Evolutionary conservation across 345 rosid species (phyloP), one percentile per base, ranked within the genome.

Genomic region (Combretum micranthum): DNA sequence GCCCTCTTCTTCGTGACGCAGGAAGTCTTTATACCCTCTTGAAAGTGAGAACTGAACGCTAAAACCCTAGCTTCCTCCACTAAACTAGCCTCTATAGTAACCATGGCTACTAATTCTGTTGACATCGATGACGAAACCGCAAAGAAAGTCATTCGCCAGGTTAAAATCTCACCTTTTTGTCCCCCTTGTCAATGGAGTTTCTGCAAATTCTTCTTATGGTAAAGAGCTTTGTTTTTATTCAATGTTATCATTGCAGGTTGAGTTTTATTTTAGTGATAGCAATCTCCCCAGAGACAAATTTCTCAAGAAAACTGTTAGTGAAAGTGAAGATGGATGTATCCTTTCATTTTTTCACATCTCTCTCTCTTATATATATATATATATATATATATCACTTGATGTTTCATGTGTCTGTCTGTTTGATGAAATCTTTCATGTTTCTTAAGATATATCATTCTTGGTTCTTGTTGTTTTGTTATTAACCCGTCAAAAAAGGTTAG

Each of bases 201-300:
- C 44, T 11, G 50, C 17, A 1, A 32, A 10, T 15, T 11, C 8
- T 62, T 44, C 10, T 4, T 50, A 20, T 42, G 15, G 2, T 13
- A 37, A 26, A 10, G 57, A 59, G 57, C n/a, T 9, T 37, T 48
- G n/a, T 25, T 22, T 32, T 42, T 4, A 23, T 13, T 47, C 0
- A 42, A 13, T 20, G 44, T 0, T 37, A 32, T 7, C 10, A 32
- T 32, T 59, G 21, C 81, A 92, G 97, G 97, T 93, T 15, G 97
- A 87, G 77, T 93, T 85, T 66, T 93, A 93, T 72, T 93, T 87
- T 82, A 80, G 99, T 52, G 97, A 89, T 48, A 93, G 97, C 69
- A 93, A 93, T 67, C 77, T 93, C 16, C 96, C 96, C 2, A 78
- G 91, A 47, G 99, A 93, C 50, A 75, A 66, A 26, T 89, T 93